Evolutionary conservation across 257 asterid genomes (phyloP).

Genomic region (Oldenlandia corymbosa): DNA sequence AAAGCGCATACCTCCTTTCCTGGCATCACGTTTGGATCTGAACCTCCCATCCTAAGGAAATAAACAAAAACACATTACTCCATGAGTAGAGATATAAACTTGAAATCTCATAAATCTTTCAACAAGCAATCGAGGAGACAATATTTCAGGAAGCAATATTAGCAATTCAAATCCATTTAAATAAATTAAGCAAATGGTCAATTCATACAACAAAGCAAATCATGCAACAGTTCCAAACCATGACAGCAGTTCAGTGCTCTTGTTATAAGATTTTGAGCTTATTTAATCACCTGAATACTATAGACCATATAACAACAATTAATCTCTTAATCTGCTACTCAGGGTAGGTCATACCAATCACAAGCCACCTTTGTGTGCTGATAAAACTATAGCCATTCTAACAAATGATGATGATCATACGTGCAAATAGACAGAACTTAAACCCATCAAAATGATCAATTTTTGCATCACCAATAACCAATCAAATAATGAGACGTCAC

Average conservation of each 20-base stretch:
- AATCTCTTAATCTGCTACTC: too few relatives aligned
- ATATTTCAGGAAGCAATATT: too few relatives aligned
- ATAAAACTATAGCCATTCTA: not conserved
- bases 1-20: constrained; percentile 81
- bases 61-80: constrained; percentile 36
- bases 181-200: too few relatives aligned
- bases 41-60: constrained; percentile 87
- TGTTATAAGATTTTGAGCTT: not conserved
- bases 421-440: not conserved
- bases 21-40: constrained; percentile 96
- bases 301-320: too few relatives aligned
- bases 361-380: too few relatives aligned
- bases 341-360: too few relatives aligned
- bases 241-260: not conserved
- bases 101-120: constrained; percentile 5
- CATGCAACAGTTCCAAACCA: not conserved
- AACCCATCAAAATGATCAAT: not conserved
- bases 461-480: not conserved
- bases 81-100: constrained; percentile 17
- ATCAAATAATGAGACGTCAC: not conserved
- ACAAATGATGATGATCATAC: not conserved
- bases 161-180: not conserved
- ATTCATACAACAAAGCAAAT: too few relatives aligned
- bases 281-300: too few relatives aligned
- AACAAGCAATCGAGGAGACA: too few relatives aligned